Base-by-base conservation (phyloP, 805 yeast species). In the Zygoascus flipseniorum region DNA sequence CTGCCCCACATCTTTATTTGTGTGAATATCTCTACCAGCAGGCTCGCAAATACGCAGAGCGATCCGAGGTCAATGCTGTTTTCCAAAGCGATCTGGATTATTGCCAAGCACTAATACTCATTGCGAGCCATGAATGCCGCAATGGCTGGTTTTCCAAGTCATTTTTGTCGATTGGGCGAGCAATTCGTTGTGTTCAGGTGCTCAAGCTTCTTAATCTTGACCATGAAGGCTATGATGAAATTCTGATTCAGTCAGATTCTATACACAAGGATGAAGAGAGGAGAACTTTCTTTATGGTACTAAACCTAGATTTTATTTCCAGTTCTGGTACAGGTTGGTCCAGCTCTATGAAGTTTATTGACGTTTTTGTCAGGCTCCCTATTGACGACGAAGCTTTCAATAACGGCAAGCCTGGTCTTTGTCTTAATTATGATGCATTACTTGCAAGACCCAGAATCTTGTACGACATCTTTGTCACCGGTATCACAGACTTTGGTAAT, bases 101-200 rank as follows among this genome's bases (percentile, higher is more conserved):
- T 51, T 56, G 62, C 8, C 67, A 64, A 53, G 64, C 70, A 8
- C 53, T 60, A 52, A 52, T 58, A 11, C 54, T 67, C 16, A 18
- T 64, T 26, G 58, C 59, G 11, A 43, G 53, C 35, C 58, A 52
- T 51, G 69, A 67, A 56, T 48, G 58, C 58, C 4, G 39, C 14
- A 52, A 50, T 37, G 64, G 60, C 43, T 52, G 48, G 48, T 61
- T 66, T 41, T 60, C 65, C 5, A 61, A 64, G 37, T 69, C 69
- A 6, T 67, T 70, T 69, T 47, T 60, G 23, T 56, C 65, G 8
- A 60, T 60, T 8, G 71, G 70, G 2, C 53, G 55, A 13, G 65
- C 67, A 2, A 51, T 59, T 28, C 57, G 67, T 4, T 56, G 63
- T 2, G 51, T 58, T 32, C 52, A 55, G 14, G 62, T 66, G 64